Evolutionary conservation across 1,284 basidiomycete species (phyloP).

Genomic region (Polyporus tsugae): DNA sequence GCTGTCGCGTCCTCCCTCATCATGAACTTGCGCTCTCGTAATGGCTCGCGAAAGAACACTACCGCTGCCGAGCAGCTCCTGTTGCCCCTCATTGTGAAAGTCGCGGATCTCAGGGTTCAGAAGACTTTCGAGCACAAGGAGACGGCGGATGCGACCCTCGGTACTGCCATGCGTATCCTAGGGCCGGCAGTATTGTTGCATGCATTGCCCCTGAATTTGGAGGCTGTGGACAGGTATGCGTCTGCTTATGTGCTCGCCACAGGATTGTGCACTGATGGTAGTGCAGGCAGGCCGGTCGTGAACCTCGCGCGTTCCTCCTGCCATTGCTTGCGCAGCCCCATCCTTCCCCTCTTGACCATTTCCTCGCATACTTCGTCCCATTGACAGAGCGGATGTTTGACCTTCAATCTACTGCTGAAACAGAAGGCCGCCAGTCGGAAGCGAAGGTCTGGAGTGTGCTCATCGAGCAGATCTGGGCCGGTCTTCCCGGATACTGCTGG

Average conservation of each 20-base stretch:
- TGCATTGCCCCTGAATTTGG: slow-evolving; percentile 87
- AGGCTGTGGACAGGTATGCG: slow-evolving; percentile 78
- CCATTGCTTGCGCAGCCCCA: slow-evolving; percentile 88
- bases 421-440: slow-evolving; percentile 78
- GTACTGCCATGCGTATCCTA: slow-evolving; percentile 85
- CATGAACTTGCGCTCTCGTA: slow-evolving; percentile 50
- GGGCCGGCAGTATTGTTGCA: slow-evolving; percentile 86
- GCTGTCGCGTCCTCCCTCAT: slow-evolving; percentile 67
- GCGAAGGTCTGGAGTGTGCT: slow-evolving; percentile 95
- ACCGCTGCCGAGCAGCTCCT: slow-evolving; percentile 81
- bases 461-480: slow-evolving; percentile 93
- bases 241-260: background rate
- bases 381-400: slow-evolving; percentile 95
- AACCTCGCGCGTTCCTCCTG: slow-evolving; percentile 90
- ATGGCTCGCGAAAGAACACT: slow-evolving; percentile 47
- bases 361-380: slow-evolving; percentile 91
- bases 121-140: slow-evolving; percentile 94
- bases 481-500: slow-evolving; percentile 87
- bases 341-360: slow-evolving; percentile 86
- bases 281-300: slow-evolving; percentile 63
- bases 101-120: slow-evolving; percentile 81
- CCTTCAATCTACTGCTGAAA: slow-evolving; percentile 79
- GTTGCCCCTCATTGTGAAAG: slow-evolving; percentile 74
- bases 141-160: slow-evolving; percentile 83
- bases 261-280: slow-evolving; percentile 11